Base-by-base conservation (phyloP, 257 asterid species). In the Rubia yunnanensis region DNA sequence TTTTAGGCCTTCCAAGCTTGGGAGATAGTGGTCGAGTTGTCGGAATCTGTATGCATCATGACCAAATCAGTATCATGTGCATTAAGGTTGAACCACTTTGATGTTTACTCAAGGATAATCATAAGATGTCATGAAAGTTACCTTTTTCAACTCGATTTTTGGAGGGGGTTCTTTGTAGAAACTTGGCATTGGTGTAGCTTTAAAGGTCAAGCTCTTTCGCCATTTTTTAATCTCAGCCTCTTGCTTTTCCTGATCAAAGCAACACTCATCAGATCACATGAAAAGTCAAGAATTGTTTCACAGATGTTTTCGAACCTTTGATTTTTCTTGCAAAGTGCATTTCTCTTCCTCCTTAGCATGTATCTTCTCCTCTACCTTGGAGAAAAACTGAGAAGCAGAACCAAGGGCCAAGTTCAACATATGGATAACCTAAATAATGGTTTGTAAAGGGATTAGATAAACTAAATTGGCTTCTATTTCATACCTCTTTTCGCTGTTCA, bases 111-210 rank as follows among this genome's bases (percentile, higher is more conserved):
- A 8, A 38, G 14, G 44, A 38, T 10, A 9, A 38, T 38, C 14
- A 15, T 0, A n/a, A 35, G 39, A 35, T 4, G 39, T 7, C 20
- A 44, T 30, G 44, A 27, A 4, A 55, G 17, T 10, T 80, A 88
- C 98, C 96, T 91, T 88, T 79, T 83, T 86, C 49, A 91, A 84
- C 75, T 88, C 95, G 53, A 76, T 74, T 78, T 78, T 88, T 17
- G 85, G 88, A 77, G 86, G 96, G 38, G 96, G 96, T 70, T 85
- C 94, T 72, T 85, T 88, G 80, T 91, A 91, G 85, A 91, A 91
- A 76, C 78, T 83, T 20, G 98, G 96, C 95, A 91, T 82, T 5
- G 98, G 95, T 35, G 96, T 73, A 44, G 98, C 98, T 85, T 84
- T 91, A 72, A 91, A 91, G 24, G 84, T 77, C 81, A 91, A 75